phyloP scores from a whole-genome alignment of 805 yeast species.

The Jamesozyma hellenica region DNA sequence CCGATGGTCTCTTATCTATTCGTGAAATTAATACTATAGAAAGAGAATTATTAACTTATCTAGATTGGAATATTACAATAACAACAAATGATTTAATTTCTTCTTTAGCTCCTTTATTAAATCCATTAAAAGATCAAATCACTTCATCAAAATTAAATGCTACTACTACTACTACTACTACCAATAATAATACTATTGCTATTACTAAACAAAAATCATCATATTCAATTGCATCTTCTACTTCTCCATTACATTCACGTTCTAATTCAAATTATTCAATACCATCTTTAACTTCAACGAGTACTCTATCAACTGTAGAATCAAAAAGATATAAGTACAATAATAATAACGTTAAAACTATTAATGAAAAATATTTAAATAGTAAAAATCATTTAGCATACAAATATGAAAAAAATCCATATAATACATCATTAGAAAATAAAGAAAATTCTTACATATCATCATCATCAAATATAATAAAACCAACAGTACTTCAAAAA shows the following conservation, averaged over 20 bases:
- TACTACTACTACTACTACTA: conserved; percentile 14
- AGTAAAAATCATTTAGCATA: too few relatives aligned
- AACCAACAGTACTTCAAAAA: too few relatives aligned
- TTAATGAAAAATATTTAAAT: background rate
- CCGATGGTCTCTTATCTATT: conserved; percentile 69
- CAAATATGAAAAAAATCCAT: conserved; percentile 1
- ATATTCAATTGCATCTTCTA: conserved; percentile 6
- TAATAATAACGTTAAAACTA: background rate
- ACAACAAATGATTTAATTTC: conserved; percentile 57
- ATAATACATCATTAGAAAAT: conserved; percentile 4
- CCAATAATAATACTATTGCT: conserved; percentile 9
- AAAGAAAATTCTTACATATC: conserved; percentile 1
- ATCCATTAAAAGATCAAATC: conserved; percentile 37
- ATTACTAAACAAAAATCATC: conserved; percentile 6
- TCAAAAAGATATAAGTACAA: conserved; percentile 7
- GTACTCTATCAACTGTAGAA: conserved; percentile 24
- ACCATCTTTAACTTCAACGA: conserved; percentile 35
- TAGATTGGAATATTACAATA: conserved; percentile 78
- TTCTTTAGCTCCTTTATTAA: conserved; percentile 64
- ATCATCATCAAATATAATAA: background rate
- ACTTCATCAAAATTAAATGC: conserved; percentile 18
- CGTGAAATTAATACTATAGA: conserved; percentile 86
- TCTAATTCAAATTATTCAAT: conserved; percentile 29
- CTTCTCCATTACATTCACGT: conserved; percentile 19
- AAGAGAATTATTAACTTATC: conserved; percentile 68